Percentiles rank a stretch among this genome's conserved stretches.
Conservation (phyloP, 106 monocot genomes). For the Platanthera zijinensis region DNA sequence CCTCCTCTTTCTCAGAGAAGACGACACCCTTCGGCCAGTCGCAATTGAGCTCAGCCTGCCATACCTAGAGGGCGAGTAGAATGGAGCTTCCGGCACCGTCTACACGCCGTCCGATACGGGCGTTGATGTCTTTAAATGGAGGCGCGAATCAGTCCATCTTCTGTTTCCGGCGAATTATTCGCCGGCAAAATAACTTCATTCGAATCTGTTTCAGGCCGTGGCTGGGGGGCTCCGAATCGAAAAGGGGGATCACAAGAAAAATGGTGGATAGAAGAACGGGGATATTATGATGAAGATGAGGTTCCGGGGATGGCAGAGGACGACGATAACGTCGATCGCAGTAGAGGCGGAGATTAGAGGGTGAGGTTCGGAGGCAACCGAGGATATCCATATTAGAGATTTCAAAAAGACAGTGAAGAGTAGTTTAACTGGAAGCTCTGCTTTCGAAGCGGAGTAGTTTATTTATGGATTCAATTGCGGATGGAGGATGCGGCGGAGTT, state of each 20-base stretch:
- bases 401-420: not conserved
- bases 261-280: constrained; percentile 42
- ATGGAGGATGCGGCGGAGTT: no score
- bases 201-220: not conserved
- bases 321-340: constrained; percentile 21
- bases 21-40: no score
- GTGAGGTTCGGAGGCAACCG: constrained; percentile 14
- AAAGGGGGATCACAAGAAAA: constrained; percentile 30
- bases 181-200: not conserved
- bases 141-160: not conserved
- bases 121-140: no score
- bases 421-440: not conserved
- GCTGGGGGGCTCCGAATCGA: constrained; percentile 24
- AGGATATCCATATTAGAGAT: not conserved
- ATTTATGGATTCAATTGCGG: not conserved
- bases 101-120: no score
- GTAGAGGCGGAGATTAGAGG: constrained; percentile 30
- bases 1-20: no score
- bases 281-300: constrained; percentile 34
- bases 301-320: constrained; percentile 41
- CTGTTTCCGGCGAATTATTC: not conserved
- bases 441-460: not conserved
- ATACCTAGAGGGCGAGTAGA: no score
- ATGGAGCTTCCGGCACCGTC: no score
- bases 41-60: no score